Evolutionary conservation across 306 rosid genomes (phyloP).

Genomic region (Prunus fruticosa): DNA sequence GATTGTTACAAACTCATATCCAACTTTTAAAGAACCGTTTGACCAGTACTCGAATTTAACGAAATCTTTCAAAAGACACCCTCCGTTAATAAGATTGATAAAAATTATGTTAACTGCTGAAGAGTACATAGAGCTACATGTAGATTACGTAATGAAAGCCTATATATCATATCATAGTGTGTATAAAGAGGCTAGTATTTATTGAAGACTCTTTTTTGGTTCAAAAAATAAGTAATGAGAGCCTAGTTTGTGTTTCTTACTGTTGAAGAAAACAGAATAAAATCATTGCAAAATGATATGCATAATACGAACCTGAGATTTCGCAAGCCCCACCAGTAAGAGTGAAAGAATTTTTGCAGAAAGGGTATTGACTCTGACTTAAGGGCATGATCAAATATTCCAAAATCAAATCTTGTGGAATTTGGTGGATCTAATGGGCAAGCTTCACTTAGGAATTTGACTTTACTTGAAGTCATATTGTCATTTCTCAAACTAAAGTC

Average conservation of each 20-base stretch:
- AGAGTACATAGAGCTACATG: too few relatives aligned
- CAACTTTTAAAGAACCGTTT: too few relatives aligned
- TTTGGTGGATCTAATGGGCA: neutral
- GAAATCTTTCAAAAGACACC: too few relatives aligned
- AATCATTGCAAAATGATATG: neutral
- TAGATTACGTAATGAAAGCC: too few relatives aligned
- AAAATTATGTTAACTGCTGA: neutral
- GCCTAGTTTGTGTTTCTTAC: too few relatives aligned
- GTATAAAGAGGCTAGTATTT: too few relatives aligned
- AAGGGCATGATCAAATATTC: slow-evolving; percentile 4
- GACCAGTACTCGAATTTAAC: too few relatives aligned
- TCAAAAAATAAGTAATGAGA: too few relatives aligned
- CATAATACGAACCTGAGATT: neutral
- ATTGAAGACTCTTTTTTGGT: too few relatives aligned
- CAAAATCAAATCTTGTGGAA: slow-evolving; percentile 12
- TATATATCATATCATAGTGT: too few relatives aligned
- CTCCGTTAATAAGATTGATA: too few relatives aligned
- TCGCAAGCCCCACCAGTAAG: slow-evolving; percentile 8
- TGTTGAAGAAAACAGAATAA: neutral
- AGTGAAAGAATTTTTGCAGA: neutral
- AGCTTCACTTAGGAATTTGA: neutral
- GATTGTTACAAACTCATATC: neutral
- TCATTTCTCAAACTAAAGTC: neutral
- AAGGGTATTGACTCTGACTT: neutral
- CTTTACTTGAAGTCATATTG: neutral